phyloP scores from a whole-genome alignment of 441 rosid genomes.

The Mallotus japonicus region DNA sequence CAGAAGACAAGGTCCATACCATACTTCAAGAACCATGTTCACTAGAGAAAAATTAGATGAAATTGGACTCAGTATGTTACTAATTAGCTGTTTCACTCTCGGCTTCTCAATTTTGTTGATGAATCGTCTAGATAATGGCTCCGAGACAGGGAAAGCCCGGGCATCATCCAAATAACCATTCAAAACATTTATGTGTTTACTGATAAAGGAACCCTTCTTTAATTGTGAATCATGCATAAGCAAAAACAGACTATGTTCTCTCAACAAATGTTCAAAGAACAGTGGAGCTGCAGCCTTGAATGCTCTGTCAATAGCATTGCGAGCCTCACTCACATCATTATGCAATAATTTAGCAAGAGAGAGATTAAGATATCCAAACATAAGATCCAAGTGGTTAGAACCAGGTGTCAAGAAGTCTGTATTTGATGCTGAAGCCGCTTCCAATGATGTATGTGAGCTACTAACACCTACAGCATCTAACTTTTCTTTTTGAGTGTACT shows the following conservation, averaged over 20 bases:
- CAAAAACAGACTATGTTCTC: conserved; percentile 68
- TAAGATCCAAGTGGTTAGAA: conserved; percentile 43
- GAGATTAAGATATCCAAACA: conserved; percentile 81
- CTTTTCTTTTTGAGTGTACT: conserved; percentile 28
- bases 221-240: conserved; percentile 33
- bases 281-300: conserved; percentile 47
- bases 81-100: conserved; percentile 57
- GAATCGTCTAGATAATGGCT: conserved; percentile 70
- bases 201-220: conserved; percentile 36
- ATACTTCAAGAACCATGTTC: conserved; percentile 64
- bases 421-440: conserved; percentile 37
- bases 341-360: conserved; percentile 60
- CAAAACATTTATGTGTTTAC: conserved; percentile 49
- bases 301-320: conserved; percentile 55
- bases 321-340: conserved; percentile 49
- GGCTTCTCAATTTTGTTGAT: conserved; percentile 54
- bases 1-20: conserved; percentile 76
- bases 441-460: conserved; percentile 24
- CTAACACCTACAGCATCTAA: conserved; percentile 25
- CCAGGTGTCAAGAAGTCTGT: conserved; percentile 23
- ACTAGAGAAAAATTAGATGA: conserved; percentile 49
- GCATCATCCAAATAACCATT: conserved; percentile 52
- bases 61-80: conserved; percentile 55
- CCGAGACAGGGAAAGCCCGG: conserved; percentile 33
- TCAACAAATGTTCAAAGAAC: conserved; percentile 54